Percentiles rank a stretch among this genome's conserved stretches.
Conservation (phyloP, 2,329 filamentous ascomycete genomes). For the Pyrenophora tritici-repentis region DNA sequence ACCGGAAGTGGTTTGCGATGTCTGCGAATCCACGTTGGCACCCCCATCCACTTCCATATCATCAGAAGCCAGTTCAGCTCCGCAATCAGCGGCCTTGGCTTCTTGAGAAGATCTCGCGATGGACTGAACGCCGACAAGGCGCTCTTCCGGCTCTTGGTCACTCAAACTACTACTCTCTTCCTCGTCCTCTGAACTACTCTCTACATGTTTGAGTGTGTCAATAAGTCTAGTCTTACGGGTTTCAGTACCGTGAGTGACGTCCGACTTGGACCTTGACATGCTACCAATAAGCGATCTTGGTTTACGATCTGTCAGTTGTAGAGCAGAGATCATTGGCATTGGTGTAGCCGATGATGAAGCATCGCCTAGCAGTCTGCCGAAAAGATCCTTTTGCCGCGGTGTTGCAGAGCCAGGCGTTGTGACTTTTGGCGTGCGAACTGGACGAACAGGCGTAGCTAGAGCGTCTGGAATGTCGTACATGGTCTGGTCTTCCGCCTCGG, state of each 20-base stretch:
- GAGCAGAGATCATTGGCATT: slow-evolving; percentile 38
- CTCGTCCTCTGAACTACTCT: slow-evolving; percentile 30
- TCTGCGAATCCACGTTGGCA: slow-evolving; percentile 29
- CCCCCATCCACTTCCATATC: slow-evolving; percentile 30
- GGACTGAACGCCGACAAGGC: not conserved
- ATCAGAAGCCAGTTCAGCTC: slow-evolving; percentile 4
- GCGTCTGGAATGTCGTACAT: slow-evolving; percentile 44
- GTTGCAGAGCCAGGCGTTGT: slow-evolving; percentile 39
- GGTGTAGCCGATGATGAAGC: slow-evolving; percentile 32
- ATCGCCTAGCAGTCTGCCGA: slow-evolving; percentile 41
- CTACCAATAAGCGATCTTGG: slow-evolving; percentile 25
- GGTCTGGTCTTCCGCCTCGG: slow-evolving; percentile 35
- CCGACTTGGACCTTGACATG: slow-evolving; percentile 40
- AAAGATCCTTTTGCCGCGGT: slow-evolving; percentile 44
- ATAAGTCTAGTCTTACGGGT: slow-evolving; percentile 38
- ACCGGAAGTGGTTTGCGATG: slow-evolving; percentile 29
- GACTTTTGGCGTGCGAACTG: slow-evolving; percentile 15
- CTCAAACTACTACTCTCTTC: slow-evolving; percentile 34
- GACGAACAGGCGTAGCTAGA: slow-evolving; percentile 26
- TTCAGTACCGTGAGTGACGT: slow-evolving; percentile 33
- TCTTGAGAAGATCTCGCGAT: not conserved
- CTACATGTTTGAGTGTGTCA: slow-evolving; percentile 36
- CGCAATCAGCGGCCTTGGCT: not conserved
- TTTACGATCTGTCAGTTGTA: slow-evolving; percentile 38
- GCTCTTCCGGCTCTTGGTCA: slow-evolving; percentile 15